Percentiles rank a stretch among this genome's conserved stretches.
Conservation (phyloP, 768 basidiomycete species). For the Suillus occidentalis region DNA sequence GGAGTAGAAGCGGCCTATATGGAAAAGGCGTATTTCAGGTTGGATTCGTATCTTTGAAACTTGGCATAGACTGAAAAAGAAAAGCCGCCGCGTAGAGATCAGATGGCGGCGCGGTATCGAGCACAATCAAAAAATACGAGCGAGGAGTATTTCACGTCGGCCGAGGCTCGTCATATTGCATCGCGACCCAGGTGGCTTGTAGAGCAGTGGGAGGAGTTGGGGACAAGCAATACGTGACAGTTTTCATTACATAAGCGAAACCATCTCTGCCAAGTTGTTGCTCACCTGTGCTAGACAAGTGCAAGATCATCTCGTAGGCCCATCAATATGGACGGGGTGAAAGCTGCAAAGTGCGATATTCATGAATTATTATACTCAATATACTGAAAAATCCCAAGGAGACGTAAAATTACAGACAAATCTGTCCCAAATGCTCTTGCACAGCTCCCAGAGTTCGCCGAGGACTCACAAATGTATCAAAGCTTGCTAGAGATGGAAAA, state of each 20-base stretch:
- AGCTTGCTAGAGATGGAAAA: constrained; percentile 86
- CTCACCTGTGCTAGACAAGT: not conserved
- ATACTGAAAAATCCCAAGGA: constrained; percentile 40
- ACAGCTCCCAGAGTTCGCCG: constrained; percentile 71
- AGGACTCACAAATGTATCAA: constrained; percentile 85
- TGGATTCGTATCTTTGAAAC: no score
- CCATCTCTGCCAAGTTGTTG: not conserved
- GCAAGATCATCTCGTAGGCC: not conserved
- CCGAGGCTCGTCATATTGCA: no score
- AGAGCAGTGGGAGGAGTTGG: no score
- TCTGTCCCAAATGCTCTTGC: constrained; percentile 74
- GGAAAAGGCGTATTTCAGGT: no score
- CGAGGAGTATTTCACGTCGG: no score
- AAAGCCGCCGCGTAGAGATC: no score
- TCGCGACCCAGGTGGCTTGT: no score
- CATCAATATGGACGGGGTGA: constrained; percentile 28
- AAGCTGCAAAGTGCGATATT: constrained; percentile 34
- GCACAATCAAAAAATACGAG: no score
- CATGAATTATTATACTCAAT: not conserved
- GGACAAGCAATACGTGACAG: no score
- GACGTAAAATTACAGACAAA: constrained; percentile 79
- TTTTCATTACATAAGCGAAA: not conserved
- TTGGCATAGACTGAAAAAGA: no score
- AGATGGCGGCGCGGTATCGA: no score
- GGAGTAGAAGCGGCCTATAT: no score